A percentile compares a stretch with the other conserved stretches of the same genome.
phyloP scores from a whole-genome alignment of 345 rosid genomes.

The Punica granatum region DNA sequence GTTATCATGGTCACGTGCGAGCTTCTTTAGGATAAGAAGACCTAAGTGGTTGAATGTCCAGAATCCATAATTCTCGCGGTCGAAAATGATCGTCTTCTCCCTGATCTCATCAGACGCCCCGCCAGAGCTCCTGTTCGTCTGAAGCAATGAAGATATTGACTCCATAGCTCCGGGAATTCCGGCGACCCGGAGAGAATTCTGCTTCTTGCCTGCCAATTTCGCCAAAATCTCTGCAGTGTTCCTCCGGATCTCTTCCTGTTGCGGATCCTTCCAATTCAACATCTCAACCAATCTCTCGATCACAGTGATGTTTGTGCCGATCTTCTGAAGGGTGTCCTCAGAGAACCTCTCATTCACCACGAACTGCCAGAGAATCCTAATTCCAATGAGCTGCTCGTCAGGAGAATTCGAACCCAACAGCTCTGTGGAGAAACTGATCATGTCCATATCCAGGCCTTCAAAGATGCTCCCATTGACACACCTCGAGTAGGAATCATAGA shows the following conservation, averaged over 20 bases:
- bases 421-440: constrained; percentile 70
- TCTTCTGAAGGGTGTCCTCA: constrained; percentile 75
- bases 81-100: constrained; percentile 38
- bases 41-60: constrained; percentile 79
- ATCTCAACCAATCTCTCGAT: constrained; percentile 81
- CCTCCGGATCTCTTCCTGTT: constrained; percentile 71
- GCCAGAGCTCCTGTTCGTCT: constrained; percentile 35
- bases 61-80: constrained; percentile 31
- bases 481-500: constrained; percentile 80
- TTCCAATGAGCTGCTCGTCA: constrained; percentile 85
- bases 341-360: constrained; percentile 34
- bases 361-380: constrained; percentile 55
- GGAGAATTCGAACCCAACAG: constrained; percentile 60
- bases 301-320: constrained; percentile 51
- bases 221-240: constrained; percentile 72
- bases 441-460: constrained; percentile 86
- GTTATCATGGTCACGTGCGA: constrained; percentile 80
- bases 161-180: constrained; percentile 91
- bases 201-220: constrained; percentile 66
- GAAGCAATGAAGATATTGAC: constrained; percentile 81
- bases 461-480: constrained; percentile 79
- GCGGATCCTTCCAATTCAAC: constrained; percentile 88
- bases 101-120: constrained; percentile 58
- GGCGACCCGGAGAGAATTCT: constrained; percentile 66
- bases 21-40: constrained; percentile 68